phyloP scores from a whole-genome alignment of 257 asterid species.

The Solanum habrochaites region DNA sequence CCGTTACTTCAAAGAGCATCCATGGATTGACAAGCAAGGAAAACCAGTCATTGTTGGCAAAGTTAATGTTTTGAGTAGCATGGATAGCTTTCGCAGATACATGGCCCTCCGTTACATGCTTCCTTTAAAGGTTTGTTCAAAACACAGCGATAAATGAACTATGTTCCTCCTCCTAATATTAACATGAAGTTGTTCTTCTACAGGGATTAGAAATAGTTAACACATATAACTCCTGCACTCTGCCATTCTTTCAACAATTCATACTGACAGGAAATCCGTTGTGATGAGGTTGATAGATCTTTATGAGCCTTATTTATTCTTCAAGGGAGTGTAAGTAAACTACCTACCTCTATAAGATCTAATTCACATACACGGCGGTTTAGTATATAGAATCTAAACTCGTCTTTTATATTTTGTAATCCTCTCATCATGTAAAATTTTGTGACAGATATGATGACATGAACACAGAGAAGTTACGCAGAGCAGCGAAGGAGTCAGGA shows the following conservation, averaged over 20 bases:
- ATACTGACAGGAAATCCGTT: slow-evolving; percentile 43
- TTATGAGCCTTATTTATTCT: slow-evolving; percentile 75
- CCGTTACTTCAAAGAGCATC: slow-evolving; percentile 47
- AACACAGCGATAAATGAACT: background rate
- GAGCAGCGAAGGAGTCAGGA: slow-evolving; percentile 17
- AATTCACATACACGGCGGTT: background rate
- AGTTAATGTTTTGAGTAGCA: slow-evolving; percentile 33
- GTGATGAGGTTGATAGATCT: slow-evolving; percentile 58
- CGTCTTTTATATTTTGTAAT: background rate
- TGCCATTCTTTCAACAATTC: slow-evolving; percentile 49
- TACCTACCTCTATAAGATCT: background rate
- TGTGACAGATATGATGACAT: slow-evolving; percentile 42
- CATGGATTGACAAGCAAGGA: slow-evolving; percentile 74
- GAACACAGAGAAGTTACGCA: slow-evolving; percentile 34
- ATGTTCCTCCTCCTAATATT: background rate
- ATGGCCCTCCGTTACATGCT: slow-evolving; percentile 52
- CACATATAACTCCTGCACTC: slow-evolving; percentile 34
- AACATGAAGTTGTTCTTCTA: background rate
- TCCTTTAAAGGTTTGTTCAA: slow-evolving; percentile 57
- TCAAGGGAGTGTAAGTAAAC: slow-evolving; percentile 63
- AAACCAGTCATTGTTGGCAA: slow-evolving; percentile 57
- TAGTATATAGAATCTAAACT: background rate
- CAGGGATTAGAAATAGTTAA: slow-evolving; percentile 64
- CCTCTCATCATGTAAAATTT: background rate
- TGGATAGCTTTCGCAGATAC: slow-evolving; percentile 59